Evolutionary conservation across 345 rosid species (phyloP).

Genomic region (Eucalyptus sp.): DNA sequence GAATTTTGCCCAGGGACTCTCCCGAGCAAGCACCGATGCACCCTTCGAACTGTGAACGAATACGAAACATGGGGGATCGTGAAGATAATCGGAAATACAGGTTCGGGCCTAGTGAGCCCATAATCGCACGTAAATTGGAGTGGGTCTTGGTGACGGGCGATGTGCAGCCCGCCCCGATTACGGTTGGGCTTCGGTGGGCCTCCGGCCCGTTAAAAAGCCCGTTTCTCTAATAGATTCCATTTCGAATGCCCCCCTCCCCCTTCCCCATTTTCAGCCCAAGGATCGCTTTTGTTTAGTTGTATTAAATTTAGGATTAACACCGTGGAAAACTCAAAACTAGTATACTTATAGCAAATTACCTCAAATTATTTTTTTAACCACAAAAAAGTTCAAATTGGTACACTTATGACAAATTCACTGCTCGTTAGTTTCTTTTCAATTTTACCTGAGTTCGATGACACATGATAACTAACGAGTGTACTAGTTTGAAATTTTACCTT

Average conservation of each 20-base stretch:
- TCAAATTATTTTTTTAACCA: no score
- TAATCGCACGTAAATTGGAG: background rate
- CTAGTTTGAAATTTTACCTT: no score
- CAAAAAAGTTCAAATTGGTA: no score
- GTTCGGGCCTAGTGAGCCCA: background rate
- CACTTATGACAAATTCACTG: no score
- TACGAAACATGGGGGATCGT: background rate
- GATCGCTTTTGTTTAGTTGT: no score
- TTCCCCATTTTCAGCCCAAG: no score
- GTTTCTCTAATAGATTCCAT: background rate
- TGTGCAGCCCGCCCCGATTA: background rate
- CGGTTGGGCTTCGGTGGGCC: background rate
- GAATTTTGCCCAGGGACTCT: background rate
- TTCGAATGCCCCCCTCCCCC: background rate
- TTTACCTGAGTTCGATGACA: no score
- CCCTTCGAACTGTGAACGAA: background rate
- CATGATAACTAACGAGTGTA: no score
- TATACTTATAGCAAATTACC: no score
- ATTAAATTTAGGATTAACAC: no score
- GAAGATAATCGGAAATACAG: background rate
- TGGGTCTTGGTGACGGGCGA: background rate
- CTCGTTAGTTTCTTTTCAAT: no score
- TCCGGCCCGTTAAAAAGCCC: background rate
- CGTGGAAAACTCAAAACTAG: no score
- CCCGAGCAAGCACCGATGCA: background rate